phyloP scores from a whole-genome alignment of 2,329 filamentous ascomycete genomes.

The Venturia carpophila region DNA sequence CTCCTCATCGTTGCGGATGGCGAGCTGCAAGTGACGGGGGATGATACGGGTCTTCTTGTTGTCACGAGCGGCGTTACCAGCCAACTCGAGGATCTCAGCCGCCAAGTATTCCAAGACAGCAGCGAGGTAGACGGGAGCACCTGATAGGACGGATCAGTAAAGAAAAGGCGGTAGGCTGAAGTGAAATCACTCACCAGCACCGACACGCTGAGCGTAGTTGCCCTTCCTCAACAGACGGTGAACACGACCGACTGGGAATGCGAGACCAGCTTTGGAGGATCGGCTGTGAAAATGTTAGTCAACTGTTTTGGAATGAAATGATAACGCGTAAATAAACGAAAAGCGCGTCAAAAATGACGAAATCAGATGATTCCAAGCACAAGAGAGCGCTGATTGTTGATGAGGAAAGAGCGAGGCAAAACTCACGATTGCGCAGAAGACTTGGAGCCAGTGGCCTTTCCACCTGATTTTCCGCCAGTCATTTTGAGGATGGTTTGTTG shows the following conservation, averaged over 20 bases:
- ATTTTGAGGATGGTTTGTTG: slow-evolving; percentile 64
- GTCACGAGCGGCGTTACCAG: slow-evolving; percentile 96
- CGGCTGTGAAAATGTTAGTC: slow-evolving; percentile 51
- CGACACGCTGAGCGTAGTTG: slow-evolving; percentile 99
- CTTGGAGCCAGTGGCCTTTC: slow-evolving; percentile 99
- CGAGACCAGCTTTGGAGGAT: slow-evolving; percentile 98
- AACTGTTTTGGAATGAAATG: slow-evolving; percentile 27
- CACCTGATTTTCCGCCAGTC: slow-evolving; percentile 99
- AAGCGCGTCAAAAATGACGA: slow-evolving; percentile 20
- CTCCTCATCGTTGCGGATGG: slow-evolving; percentile 99
- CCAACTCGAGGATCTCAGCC: slow-evolving; percentile 97
- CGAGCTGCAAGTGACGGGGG: slow-evolving; percentile 94
- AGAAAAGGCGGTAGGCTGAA: slow-evolving; percentile 14
- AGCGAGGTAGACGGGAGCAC: slow-evolving; percentile 91
- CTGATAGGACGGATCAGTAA: slow-evolving; percentile 32
- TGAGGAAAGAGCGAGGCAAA: slow-evolving; percentile 20
- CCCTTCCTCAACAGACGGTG: slow-evolving; percentile 98
- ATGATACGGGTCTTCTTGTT: slow-evolving; percentile 99
- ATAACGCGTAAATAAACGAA: slow-evolving; percentile 22
- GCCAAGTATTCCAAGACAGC: slow-evolving; percentile 98
- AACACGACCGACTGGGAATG: slow-evolving; percentile 98
- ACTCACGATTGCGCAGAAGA: slow-evolving; percentile 93
- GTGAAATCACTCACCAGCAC: slow-evolving; percentile 60
- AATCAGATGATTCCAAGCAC: slow-evolving; percentile 17
- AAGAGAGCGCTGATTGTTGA: neutral